phyloP scores from a whole-genome alignment of 495 filamentous ascomycete species.

The Penicillium manginii region DNA sequence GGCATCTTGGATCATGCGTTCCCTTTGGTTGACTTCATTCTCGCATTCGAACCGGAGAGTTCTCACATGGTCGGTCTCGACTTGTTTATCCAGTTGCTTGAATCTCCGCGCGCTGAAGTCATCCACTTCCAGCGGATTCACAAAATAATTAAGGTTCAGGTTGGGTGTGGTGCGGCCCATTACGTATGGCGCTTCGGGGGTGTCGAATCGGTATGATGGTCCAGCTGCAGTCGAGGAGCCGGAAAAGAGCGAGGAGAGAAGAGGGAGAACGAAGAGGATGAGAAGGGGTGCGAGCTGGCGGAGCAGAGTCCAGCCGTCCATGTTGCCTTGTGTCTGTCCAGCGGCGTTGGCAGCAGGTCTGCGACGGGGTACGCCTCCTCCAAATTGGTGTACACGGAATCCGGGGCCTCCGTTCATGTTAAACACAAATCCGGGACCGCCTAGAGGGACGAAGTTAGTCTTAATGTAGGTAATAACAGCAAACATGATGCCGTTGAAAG shows the following conservation, averaged over 20 bases:
- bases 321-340: conserved; percentile 48
- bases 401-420: conserved; percentile 84
- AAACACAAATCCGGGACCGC: conserved; percentile 86
- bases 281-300: conserved; percentile 80
- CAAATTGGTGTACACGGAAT: conserved; percentile 86
- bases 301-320: conserved; percentile 50
- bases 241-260: conserved; percentile 80
- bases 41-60: conserved; percentile 72
- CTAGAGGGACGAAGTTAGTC: conserved; percentile 38
- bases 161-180: conserved; percentile 69
- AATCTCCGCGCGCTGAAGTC: conserved; percentile 69
- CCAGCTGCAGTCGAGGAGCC: conserved; percentile 57
- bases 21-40: conserved; percentile 62
- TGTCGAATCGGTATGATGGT: conserved; percentile 73
- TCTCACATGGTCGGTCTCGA: conserved; percentile 72
- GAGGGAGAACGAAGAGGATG: conserved; percentile 84
- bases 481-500: no score
- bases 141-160: conserved; percentile 77
- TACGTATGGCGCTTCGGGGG: conserved; percentile 68
- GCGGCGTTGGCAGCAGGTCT: conserved; percentile 69
- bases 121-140: conserved; percentile 77
- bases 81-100: conserved; percentile 71
- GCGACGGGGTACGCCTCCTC: conserved; percentile 66
- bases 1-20: conserved; percentile 73
- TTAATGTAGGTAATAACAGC: background rate